Evolutionary conservation across 2,329 filamentous ascomycete species (phyloP).

Genomic region (Cladosporium sp.): DNA sequence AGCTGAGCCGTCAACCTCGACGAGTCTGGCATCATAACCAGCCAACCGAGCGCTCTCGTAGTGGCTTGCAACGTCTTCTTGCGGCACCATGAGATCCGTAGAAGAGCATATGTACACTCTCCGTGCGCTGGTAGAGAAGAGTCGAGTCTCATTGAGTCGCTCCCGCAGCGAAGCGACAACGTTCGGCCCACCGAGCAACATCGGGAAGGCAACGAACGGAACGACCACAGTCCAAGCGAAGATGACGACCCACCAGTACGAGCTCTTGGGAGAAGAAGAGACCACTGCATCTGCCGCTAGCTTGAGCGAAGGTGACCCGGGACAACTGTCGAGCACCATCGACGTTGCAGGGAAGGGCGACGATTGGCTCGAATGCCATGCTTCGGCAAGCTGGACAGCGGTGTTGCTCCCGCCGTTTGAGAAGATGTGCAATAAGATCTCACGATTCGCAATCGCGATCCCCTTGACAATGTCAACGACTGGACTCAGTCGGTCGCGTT

Average conservation of each 20-base stretch:
- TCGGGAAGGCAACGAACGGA: slow-evolving; percentile 8
- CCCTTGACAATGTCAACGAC: not conserved
- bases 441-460: not conserved
- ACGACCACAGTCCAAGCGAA: not conserved
- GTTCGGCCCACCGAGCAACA: slow-evolving; percentile 16
- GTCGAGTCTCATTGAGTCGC: slow-evolving; percentile 18
- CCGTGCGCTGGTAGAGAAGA: slow-evolving; percentile 28
- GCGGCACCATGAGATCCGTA: slow-evolving; percentile 57
- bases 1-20: not conserved
- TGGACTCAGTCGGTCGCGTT: not conserved
- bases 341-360: slow-evolving; percentile 21
- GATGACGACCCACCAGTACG: slow-evolving; percentile 15
- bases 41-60: not conserved
- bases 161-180: slow-evolving; percentile 19
- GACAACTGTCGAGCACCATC: slow-evolving; percentile 33
- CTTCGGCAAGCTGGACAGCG: slow-evolving; percentile 27
- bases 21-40: not conserved
- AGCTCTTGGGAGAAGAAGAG: slow-evolving; percentile 21
- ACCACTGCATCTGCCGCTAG: slow-evolving; percentile 24
- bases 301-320: slow-evolving; percentile 24
- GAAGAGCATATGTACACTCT: slow-evolving; percentile 61
- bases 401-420: slow-evolving; percentile 38
- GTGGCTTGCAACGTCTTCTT: slow-evolving; percentile 48
- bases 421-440: slow-evolving; percentile 35
- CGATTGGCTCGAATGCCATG: slow-evolving; percentile 15